These are phyloP conservation scores for Botrytis deweyae DNA, from an alignment of 2,329 filamentous ascomycete species.

Conservation along the genomic window DNA sequence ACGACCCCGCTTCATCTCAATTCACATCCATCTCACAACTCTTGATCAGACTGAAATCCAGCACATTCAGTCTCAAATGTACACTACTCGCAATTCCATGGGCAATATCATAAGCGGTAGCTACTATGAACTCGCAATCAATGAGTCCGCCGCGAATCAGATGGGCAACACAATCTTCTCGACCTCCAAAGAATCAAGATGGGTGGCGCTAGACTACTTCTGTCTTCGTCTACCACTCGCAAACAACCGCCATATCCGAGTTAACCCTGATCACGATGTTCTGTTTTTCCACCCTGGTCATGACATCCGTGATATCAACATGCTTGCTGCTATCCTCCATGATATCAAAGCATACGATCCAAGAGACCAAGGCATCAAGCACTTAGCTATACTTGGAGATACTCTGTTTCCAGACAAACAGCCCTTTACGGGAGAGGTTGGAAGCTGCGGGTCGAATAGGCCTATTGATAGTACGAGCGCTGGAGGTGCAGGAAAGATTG, in stretches of 20 bases:
- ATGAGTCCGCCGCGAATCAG: neutral
- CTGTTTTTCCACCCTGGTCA: neutral
- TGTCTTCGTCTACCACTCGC: slow-evolving; percentile 4
- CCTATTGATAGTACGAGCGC: neutral
- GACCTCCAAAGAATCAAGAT: slow-evolving; percentile 1
- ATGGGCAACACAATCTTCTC: neutral
- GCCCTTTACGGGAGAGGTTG: neutral
- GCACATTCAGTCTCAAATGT: neutral
- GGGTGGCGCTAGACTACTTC: slow-evolving; percentile 3
- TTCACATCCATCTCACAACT: neutral
- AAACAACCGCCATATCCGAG: neutral
- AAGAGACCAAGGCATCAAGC: neutral
- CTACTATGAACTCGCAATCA: neutral
- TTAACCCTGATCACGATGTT: slow-evolving; percentile 5
- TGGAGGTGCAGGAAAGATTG: neutral
- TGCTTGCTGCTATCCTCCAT: slow-evolving; percentile 12
- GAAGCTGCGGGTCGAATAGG: neutral
- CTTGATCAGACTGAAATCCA: too few species aligned
- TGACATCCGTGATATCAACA: neutral
- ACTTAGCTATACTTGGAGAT: neutral
- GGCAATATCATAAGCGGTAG: slow-evolving; percentile 6
- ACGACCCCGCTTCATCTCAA: slow-evolving; percentile 5
- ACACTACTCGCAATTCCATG: neutral
- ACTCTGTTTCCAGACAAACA: neutral
- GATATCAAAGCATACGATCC: slow-evolving; percentile 12